A percentile compares a stretch with the other conserved stretches of the same genome.
These are phyloP conservation scores for Saccharum spontaneum DNA, from an alignment of 176 grass and related monocot species.

Conservation along the genomic window DNA sequence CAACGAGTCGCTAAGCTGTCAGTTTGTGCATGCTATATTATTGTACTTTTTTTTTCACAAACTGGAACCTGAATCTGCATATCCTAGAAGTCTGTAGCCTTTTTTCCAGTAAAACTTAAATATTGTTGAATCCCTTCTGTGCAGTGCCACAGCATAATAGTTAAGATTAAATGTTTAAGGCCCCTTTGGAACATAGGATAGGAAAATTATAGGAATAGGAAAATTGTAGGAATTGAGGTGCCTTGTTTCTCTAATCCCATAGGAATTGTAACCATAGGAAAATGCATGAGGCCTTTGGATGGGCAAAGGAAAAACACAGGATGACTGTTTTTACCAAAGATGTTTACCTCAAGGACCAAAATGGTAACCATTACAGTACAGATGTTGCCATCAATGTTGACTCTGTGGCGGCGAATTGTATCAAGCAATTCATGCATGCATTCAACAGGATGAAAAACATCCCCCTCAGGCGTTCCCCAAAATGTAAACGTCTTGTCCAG, in stretches of 20 bases:
- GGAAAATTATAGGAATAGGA: no score
- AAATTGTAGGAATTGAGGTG: no score
- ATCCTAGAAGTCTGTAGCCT: not conserved
- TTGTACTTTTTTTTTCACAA: not conserved
- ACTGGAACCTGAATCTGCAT: not conserved
- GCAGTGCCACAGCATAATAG: not conserved
- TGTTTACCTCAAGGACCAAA: conserved; percentile 90
- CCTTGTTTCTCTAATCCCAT: no score
- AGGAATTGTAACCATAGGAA: no score
- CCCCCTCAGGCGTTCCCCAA: conserved; percentile 85
- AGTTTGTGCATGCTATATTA: not conserved
- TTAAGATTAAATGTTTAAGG: not conserved
- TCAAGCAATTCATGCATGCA: conserved; percentile 97
- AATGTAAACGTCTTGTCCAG: conserved; percentile 78
- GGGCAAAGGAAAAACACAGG: no score
- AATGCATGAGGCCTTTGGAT: no score
- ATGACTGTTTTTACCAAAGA: not conserved
- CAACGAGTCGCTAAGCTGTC: not conserved
- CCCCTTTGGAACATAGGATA: no score
- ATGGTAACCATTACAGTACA: conserved; percentile 95
- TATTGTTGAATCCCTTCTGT: not conserved
- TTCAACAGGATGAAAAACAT: conserved; percentile 79
- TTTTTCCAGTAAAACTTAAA: not conserved
- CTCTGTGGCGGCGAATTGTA: conserved; percentile 77
- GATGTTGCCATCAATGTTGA: conserved; percentile 95